phyloP scores from a whole-genome alignment of 176 grass and related monocot species.

The Triticum urartu region DNA sequence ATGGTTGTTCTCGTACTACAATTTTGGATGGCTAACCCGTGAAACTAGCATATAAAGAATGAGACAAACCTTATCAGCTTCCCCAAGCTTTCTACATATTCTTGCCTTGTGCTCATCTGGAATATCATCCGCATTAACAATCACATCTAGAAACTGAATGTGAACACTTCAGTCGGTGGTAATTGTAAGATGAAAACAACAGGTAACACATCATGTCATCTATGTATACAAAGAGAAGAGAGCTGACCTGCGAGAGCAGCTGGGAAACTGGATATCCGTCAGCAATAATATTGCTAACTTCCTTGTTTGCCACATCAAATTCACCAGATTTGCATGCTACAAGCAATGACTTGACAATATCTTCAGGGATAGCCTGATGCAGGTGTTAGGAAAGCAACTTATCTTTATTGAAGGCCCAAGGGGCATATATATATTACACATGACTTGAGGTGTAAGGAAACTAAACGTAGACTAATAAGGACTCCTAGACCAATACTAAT shows the following conservation, averaged over 20 bases:
- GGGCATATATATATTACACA: too few relatives aligned
- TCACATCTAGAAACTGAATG: conserved; percentile 82
- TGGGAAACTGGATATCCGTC: conserved; percentile 98
- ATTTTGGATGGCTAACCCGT: neutral
- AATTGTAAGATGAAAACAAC: conserved; percentile 17
- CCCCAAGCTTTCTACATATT: conserved; percentile 94
- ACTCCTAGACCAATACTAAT: too few relatives aligned
- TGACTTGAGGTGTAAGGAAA: too few relatives aligned
- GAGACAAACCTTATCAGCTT: conserved; percentile 90
- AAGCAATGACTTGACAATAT: conserved; percentile 75
- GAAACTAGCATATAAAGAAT: conserved; percentile 3
- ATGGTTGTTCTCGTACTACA: neutral
- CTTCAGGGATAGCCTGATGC: conserved; percentile 81
- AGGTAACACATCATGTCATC: conserved; percentile 12
- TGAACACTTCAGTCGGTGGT: conserved; percentile 31
- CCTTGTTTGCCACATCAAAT: conserved; percentile 87
- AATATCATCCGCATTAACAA: conserved; percentile 67
- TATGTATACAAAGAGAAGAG: neutral
- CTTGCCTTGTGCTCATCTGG: conserved; percentile 88
- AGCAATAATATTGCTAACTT: conserved; percentile 86
- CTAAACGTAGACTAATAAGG: too few relatives aligned
- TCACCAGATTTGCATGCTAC: conserved; percentile 84
- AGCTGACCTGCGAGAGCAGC: conserved; percentile 71
- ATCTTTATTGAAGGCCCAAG: too few relatives aligned
- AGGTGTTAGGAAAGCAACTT: too few relatives aligned